Evolutionary conservation across 2,329 filamentous ascomycete species (phyloP).

Genomic region (Eutypa lata): DNA sequence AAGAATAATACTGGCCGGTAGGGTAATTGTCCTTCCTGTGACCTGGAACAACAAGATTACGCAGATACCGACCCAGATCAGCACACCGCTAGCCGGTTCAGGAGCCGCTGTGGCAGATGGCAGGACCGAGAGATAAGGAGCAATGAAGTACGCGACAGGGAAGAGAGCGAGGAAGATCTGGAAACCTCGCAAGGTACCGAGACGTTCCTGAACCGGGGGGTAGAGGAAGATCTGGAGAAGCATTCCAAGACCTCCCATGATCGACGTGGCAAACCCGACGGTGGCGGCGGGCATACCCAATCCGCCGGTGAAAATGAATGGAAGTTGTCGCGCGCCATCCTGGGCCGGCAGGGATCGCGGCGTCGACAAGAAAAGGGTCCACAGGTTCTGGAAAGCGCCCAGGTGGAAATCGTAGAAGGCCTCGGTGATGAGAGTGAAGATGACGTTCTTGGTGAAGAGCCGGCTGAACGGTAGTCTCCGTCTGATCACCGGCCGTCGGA

Average conservation of each 20-base stretch:
- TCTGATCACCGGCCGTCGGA: slow-evolving; percentile 4
- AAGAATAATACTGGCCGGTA: slow-evolving; percentile 56
- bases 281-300: slow-evolving; percentile 64
- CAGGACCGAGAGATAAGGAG: slow-evolving; percentile 64
- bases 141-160: slow-evolving; percentile 63
- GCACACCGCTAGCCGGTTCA: slow-evolving; percentile 42
- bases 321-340: slow-evolving; percentile 32
- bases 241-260: slow-evolving; percentile 68
- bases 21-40: slow-evolving; percentile 66
- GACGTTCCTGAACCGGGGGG: slow-evolving; percentile 58
- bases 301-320: slow-evolving; percentile 60
- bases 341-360: slow-evolving; percentile 45
- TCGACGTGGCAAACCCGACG: slow-evolving; percentile 66
- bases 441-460: slow-evolving; percentile 46
- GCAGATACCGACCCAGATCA: slow-evolving; percentile 60
- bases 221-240: slow-evolving; percentile 67
- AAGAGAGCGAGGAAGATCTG: slow-evolving; percentile 64
- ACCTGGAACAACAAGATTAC: slow-evolving; percentile 67
- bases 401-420: slow-evolving; percentile 70
- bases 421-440: slow-evolving; percentile 56
- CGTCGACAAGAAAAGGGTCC: slow-evolving; percentile 67
- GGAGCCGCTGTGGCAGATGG: slow-evolving; percentile 46
- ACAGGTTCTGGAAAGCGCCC: slow-evolving; percentile 66
- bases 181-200: slow-evolving; percentile 67
- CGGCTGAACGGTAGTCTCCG: slow-evolving; percentile 35